Evolutionary conservation across 2,329 filamentous ascomycete species (phyloP), one percentile per base, ranked within the genome.

Genomic region (Delphinella strobiligena): DNA sequence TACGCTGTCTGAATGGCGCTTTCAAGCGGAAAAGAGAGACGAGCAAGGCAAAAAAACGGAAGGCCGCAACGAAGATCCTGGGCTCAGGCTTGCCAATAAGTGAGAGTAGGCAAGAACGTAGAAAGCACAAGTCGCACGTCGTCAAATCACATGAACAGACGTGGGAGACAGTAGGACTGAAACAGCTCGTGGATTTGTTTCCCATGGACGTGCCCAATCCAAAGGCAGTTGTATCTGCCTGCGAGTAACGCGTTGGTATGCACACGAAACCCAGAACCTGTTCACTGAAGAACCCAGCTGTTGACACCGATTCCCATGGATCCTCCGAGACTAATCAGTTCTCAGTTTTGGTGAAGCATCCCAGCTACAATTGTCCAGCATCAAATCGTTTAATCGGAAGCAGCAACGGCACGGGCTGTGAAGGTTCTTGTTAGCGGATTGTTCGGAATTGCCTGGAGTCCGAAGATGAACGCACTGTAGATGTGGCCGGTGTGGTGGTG

Each of bases 401-500:
- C 22, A 27, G 7, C 22, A 27, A 27, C 22, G 22, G 22, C 22
- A 27, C 22, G 22, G 22, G 22, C 22, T 27, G 22, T 27, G 22
- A 27, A 7, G 22, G 22, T 27, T 27, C 7, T 27, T 27, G 22
- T 7, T 27, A 12, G 22, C 7, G 12, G 7, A 27, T 27, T 7
- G 12, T 27, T 12, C 22, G 22, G 12, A 12, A 27, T 7, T 27
- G 22, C n/a, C n/a, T n/a, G n/a, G n/a, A n/a, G n/a, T n/a, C n/a
- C n/a, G 15, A 12, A 24, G 36, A 33, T 22, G 36, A 50, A 77
- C 78, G 54, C 72, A 82, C 78, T 98, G 84, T 95, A 98, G 74
- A 98, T 93, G 77, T 82, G 85, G 78, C 94, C 81, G 76, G 88
- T 91, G 74, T 81, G 89, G 79, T 98, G 93, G 55, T 78, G 78